Conservation (phyloP, 306 rosid genomes). For the Quillaja saponaria region DNA sequence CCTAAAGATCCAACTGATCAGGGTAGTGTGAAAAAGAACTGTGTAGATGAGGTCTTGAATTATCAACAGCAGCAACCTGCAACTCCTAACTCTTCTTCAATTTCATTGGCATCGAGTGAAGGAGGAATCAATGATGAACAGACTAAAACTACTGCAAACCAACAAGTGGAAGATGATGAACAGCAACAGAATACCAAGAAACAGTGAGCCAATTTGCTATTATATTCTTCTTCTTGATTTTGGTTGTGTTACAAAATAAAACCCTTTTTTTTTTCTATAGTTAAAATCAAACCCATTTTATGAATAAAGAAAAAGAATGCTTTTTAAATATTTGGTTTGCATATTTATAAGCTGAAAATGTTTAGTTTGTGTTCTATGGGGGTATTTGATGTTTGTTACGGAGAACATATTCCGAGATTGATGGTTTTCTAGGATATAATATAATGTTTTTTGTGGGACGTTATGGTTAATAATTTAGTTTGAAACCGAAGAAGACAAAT, state of each 20-base stretch:
- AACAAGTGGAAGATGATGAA: slow-evolving; percentile 21
- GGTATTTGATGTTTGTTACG: not conserved
- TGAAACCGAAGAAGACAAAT: slow-evolving; percentile 70
- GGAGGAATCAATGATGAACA: slow-evolving; percentile 60
- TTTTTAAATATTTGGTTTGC: slow-evolving; percentile 9
- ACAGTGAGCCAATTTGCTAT: slow-evolving; percentile 51
- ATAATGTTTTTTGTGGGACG: no score
- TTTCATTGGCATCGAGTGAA: slow-evolving; percentile 75
- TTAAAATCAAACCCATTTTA: slow-evolving; percentile 6
- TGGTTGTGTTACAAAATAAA: not conserved
- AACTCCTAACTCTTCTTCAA: slow-evolving; percentile 85
- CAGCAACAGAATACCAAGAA: slow-evolving; percentile 43
- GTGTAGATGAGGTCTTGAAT: slow-evolving; percentile 46
- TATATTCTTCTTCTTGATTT: not conserved
- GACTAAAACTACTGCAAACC: slow-evolving; percentile 32
- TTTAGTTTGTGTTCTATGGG: no score
- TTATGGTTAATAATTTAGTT: slow-evolving; percentile 40
- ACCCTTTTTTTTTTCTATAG: slow-evolving; percentile 4
- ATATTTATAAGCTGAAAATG: no score
- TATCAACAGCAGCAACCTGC: slow-evolving; percentile 44
- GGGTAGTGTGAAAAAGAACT: slow-evolving; percentile 30
- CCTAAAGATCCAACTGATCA: slow-evolving; percentile 20
- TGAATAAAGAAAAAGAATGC: slow-evolving; percentile 10
- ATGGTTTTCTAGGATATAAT: slow-evolving; percentile 31
- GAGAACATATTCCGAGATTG: slow-evolving; percentile 13